A percentile compares a stretch with the other conserved stretches of the same genome.
Conservation (phyloP, 2,329 filamentous ascomycete species). For the Xylariaceae sp. region DNA sequence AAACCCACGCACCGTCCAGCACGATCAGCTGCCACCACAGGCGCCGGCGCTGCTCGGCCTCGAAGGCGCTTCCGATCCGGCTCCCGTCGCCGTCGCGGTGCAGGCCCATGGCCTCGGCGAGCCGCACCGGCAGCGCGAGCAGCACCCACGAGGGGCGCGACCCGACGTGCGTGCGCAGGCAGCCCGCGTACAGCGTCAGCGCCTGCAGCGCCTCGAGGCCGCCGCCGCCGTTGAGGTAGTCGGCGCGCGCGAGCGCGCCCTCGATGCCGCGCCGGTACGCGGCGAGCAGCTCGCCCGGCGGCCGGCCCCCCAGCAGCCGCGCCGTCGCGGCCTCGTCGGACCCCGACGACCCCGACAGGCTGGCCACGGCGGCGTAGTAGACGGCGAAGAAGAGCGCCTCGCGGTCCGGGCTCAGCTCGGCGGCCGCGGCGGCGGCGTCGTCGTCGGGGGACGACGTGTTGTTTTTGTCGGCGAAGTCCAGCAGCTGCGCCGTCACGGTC, state of each 20-base stretch:
- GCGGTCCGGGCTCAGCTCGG: constrained; percentile 13
- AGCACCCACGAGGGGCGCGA: constrained; percentile 36
- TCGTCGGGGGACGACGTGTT: constrained; percentile 10
- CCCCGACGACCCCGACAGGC: too few species aligned
- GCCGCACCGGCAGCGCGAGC: constrained; percentile 32
- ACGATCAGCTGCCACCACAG: constrained; percentile 57
- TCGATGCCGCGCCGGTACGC: constrained; percentile 29
- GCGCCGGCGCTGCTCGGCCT: constrained; percentile 52
- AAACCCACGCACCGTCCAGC: too few species aligned
- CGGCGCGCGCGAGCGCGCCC: constrained; percentile 31
- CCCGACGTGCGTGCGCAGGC: constrained; percentile 29
- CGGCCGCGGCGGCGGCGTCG: too few species aligned
- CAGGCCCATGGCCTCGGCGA: constrained; percentile 34
- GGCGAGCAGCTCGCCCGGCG: constrained; percentile 23
- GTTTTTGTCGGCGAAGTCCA: constrained; percentile 26
- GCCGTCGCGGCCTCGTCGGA: constrained; percentile 16
- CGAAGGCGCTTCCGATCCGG: constrained; percentile 33
- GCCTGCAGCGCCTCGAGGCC: constrained; percentile 34
- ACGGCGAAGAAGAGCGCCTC: constrained; percentile 35
- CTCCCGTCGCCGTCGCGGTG: constrained; percentile 33
- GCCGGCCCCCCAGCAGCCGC: constrained; percentile 26
- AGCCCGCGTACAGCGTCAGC: constrained; percentile 32
- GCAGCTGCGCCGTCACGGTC: constrained; percentile 25
- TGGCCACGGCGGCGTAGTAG: constrained; percentile 33
- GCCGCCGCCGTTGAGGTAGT: constrained; percentile 34